phyloP scores from a whole-genome alignment of 2,329 filamentous ascomycete genomes.

The Trichoderma hamatum region DNA sequence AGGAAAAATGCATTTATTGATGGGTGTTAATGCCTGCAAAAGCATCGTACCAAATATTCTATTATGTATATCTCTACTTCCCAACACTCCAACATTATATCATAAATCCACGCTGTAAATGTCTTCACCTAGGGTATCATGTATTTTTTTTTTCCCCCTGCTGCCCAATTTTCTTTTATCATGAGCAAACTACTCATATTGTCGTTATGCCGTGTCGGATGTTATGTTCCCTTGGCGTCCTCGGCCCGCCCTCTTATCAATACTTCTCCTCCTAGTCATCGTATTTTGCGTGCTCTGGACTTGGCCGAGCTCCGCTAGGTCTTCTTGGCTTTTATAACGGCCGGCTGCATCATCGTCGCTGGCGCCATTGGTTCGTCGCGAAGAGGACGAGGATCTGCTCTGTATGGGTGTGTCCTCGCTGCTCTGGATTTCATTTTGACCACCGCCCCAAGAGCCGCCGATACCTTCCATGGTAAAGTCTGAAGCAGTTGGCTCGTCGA shows the following conservation, averaged over 20 bases:
- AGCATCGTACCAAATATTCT: neutral
- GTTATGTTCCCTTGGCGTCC: neutral
- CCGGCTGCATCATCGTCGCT: slow-evolving; percentile 35
- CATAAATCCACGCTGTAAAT: neutral
- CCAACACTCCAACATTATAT: neutral
- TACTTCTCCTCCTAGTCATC: slow-evolving; percentile 36
- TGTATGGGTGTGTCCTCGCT: slow-evolving; percentile 30
- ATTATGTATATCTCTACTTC: neutral
- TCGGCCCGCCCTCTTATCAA: slow-evolving; percentile 31
- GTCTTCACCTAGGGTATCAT: slow-evolving; percentile 1
- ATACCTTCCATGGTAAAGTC: slow-evolving; percentile 77
- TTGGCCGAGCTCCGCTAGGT: slow-evolving; percentile 42
- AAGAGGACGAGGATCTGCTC: slow-evolving; percentile 27
- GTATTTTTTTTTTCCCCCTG: neutral
- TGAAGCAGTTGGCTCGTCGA: slow-evolving; percentile 77
- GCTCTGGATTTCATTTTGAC: slow-evolving; percentile 27
- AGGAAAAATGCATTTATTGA: neutral
- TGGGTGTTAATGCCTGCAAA: neutral
- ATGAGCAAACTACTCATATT: neutral
- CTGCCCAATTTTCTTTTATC: neutral
- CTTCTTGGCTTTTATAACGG: slow-evolving; percentile 40
- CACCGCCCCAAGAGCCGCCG: slow-evolving; percentile 61
- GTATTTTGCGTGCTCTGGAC: slow-evolving; percentile 37
- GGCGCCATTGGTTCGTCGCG: neutral
- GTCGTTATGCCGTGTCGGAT: neutral